Evolutionary conservation across 2,329 filamentous ascomycete species (phyloP).

Genomic region (Nemania abortiva): DNA sequence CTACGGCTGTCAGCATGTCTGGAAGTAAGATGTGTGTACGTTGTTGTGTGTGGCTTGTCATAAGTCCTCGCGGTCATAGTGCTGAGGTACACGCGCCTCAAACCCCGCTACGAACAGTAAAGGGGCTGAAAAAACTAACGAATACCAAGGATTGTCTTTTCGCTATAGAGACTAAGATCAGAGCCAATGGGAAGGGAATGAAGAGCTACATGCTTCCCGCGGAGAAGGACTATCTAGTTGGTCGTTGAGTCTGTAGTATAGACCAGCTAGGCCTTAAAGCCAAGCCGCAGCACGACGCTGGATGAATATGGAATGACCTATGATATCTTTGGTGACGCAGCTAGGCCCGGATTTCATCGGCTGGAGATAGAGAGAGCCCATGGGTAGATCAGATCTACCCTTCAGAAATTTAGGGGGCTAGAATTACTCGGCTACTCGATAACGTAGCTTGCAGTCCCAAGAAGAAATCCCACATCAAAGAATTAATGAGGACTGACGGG

Average conservation of each 20-base stretch:
- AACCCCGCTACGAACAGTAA: background rate
- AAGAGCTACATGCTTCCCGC: background rate
- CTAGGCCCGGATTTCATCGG: background rate
- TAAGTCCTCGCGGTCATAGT: background rate
- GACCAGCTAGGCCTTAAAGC: background rate
- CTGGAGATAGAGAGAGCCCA: no score
- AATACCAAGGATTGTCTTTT: background rate
- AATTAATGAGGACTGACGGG: background rate
- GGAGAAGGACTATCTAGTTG: background rate
- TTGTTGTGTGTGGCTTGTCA: background rate
- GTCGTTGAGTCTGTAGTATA: background rate
- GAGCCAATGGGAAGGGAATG: background rate
- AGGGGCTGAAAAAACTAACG: background rate
- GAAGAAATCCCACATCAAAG: background rate
- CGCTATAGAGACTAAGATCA: background rate
- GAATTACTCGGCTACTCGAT: background rate
- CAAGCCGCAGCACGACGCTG: conserved; percentile 1
- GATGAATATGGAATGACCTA: background rate
- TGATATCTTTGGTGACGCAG: conserved; percentile 1
- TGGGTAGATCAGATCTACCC: background rate
- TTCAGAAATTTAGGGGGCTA: background rate
- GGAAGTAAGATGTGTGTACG: background rate
- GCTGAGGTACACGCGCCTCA: background rate
- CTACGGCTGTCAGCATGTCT: conserved; percentile 2
- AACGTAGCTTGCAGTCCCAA: background rate